Percentiles rank a stretch among this genome's conserved stretches.
Conservation (phyloP, 192 early-diverging fungal species). For the Gamsiella multidivaricata region DNA sequence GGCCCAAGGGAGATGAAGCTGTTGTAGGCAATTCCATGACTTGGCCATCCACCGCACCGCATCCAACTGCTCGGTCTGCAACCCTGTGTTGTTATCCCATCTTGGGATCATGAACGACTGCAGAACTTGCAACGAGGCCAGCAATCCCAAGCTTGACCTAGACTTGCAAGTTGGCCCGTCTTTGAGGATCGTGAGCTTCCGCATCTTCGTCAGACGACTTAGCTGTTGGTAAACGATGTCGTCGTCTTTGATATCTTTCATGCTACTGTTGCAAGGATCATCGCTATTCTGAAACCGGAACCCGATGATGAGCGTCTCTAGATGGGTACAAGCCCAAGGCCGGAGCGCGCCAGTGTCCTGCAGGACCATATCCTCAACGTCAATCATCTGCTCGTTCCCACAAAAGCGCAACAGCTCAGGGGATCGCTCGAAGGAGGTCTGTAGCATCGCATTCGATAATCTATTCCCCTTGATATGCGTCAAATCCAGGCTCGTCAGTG, state of each 20-base stretch:
- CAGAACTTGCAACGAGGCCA: background rate
- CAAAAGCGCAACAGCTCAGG: constrained; percentile 1
- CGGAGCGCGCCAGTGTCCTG: background rate
- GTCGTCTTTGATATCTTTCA: background rate
- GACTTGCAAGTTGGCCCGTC: background rate
- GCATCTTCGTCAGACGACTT: background rate
- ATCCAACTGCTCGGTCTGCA: background rate
- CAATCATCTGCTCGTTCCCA: background rate
- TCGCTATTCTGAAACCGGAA: background rate
- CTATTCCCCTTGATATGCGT: constrained; percentile 1
- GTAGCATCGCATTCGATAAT: background rate
- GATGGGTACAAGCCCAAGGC: constrained; percentile 5
- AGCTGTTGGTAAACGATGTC: constrained; percentile 12
- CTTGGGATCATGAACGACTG: background rate
- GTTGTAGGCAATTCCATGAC: constrained; percentile 7
- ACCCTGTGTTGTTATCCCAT: background rate
- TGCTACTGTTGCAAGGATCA: background rate
- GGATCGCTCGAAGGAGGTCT: background rate
- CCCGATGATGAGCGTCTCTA: constrained; percentile 8
- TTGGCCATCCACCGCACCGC: constrained; percentile 2
- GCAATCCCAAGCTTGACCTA: background rate
- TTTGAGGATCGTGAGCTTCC: background rate
- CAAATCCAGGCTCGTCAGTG: constrained; percentile 13
- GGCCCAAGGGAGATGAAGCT: constrained; percentile 2
- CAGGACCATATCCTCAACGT: constrained; percentile 11